Evolutionary conservation across 108 stramenopile genomes (phyloP), one percentile per base, ranked within the genome.

Genomic region (Conticribra guillardii): DNA sequence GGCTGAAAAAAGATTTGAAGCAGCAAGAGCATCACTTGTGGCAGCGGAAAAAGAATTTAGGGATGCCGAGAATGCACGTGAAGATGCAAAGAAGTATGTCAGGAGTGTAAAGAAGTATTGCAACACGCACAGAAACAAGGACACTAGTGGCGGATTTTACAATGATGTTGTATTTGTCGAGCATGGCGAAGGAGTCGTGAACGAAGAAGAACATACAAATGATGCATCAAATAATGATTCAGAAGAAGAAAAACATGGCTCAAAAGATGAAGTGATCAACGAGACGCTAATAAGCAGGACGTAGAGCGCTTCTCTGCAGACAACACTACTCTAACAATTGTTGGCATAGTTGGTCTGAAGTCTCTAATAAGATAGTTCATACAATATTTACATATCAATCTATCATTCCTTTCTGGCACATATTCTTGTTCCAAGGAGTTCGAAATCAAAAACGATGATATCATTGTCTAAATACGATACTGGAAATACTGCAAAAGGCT

Each of bases 371-470:
- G n/a, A n/a, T n/a, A n/a, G n/a, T n/a, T n/a, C n/a, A n/a, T n/a
- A n/a, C n/a, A n/a, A n/a, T 32, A 17, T 29, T 27, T 17, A 31
- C 21, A 14, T 0, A 62, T 30, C 68, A 5, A 24, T 0, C 26
- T 67, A 74, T 32, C 50, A 1, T 56, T 70, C 66, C 77, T 86
- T 92, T 56, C 85, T 67, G 9, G 91, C 91, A 73, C 87, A 88
- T 44, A 92, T 88, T 46, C 88, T 74, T 2, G 91, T 92, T 5
- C 91, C 87, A 5, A 92, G 59, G 15, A 88, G 56, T 61, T 89
- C 84, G 49, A 92, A 92, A 74, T 88, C 85, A 79, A 92, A 92
- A 11, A 92, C 87, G 70, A 89, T 92, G n/a, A 76, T 49, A 49
- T 92, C 87, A 29, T 79, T 56, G 74, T 89, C 88, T 11, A 89